Conservation (phyloP, 2,329 filamentous ascomycete species). For the Didymella arachidicola region DNA sequence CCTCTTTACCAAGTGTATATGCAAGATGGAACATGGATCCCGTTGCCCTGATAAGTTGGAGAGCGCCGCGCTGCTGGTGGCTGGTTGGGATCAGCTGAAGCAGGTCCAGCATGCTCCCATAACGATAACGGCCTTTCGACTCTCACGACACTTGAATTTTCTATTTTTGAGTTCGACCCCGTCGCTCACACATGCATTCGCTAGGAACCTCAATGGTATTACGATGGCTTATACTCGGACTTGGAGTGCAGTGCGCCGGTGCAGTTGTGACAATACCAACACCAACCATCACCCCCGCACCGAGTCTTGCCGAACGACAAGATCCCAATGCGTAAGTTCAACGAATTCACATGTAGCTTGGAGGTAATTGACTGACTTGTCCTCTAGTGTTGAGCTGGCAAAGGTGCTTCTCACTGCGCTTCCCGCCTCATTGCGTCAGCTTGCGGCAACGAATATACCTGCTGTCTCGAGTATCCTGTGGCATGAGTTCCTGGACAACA, state of each 20-base stretch:
- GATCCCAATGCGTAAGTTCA: conserved; percentile 44
- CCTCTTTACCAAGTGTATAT: conserved; percentile 28
- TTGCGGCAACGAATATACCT: conserved; percentile 48
- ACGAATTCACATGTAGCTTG: background rate
- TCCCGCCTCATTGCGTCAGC: conserved; percentile 44
- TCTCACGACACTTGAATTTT: conserved; percentile 18
- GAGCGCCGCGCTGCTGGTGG: conserved; percentile 18
- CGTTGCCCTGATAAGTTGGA: conserved; percentile 15
- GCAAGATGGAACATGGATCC: conserved; percentile 26
- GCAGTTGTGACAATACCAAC: conserved; percentile 20
- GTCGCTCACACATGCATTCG: conserved; percentile 34
- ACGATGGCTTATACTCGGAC: conserved; percentile 23
- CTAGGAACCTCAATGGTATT: conserved; percentile 27
- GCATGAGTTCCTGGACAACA: conserved; percentile 45
- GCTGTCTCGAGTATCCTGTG: conserved; percentile 47
- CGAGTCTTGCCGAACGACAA: conserved; percentile 30
- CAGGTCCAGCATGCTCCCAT: conserved; percentile 27
- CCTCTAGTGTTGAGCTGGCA: conserved; percentile 43
- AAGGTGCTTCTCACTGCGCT: conserved; percentile 47
- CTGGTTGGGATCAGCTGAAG: conserved; percentile 14
- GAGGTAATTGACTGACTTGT: conserved; percentile 17
- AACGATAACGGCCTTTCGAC: conserved; percentile 13
- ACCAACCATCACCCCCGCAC: conserved; percentile 42
- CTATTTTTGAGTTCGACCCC: conserved; percentile 7
- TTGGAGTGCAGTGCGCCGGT: conserved; percentile 22